phyloP scores from a whole-genome alignment of 1,284 basidiomycete genomes.

The Caloboletus inedulis region DNA sequence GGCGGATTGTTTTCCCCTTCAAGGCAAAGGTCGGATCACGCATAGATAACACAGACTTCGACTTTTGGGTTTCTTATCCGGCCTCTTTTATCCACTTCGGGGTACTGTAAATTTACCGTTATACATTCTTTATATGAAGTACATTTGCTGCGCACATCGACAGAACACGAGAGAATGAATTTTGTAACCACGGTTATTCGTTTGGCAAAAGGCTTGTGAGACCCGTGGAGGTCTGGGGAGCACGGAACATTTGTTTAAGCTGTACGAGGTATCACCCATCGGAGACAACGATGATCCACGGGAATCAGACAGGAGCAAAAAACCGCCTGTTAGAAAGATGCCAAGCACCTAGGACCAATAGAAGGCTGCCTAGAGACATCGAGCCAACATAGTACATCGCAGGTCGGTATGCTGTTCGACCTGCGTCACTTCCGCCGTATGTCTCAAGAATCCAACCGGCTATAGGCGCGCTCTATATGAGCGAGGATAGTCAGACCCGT shows the following conservation, averaged over 20 bases:
- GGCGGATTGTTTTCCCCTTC: slow-evolving; percentile 41
- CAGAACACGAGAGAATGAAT: too few species aligned
- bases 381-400: slow-evolving; percentile 35
- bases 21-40: slow-evolving; percentile 30
- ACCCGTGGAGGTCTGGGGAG: not conserved
- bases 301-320: slow-evolving; percentile 15
- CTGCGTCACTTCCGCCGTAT: slow-evolving; percentile 23
- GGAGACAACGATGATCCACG: not conserved
- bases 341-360: slow-evolving; percentile 20
- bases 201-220: not conserved
- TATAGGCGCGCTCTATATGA: slow-evolving; percentile 17
- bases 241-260: not conserved
- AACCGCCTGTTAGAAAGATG: slow-evolving; percentile 8
- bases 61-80: not conserved
- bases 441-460: slow-evolving; percentile 33
- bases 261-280: not conserved
- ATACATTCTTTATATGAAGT: not conserved
- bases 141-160: too few species aligned
- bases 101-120: not conserved
- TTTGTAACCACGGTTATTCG: too few species aligned
- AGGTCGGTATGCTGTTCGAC: slow-evolving; percentile 25
- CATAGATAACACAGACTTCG: slow-evolving; percentile 13
- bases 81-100: not conserved
- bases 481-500: not conserved
- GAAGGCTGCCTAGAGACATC: slow-evolving; percentile 24